Percentiles rank a stretch among this genome's conserved stretches.
Conservation (phyloP, 176 grass and related monocot genomes). For the Carex cristatella region DNA sequence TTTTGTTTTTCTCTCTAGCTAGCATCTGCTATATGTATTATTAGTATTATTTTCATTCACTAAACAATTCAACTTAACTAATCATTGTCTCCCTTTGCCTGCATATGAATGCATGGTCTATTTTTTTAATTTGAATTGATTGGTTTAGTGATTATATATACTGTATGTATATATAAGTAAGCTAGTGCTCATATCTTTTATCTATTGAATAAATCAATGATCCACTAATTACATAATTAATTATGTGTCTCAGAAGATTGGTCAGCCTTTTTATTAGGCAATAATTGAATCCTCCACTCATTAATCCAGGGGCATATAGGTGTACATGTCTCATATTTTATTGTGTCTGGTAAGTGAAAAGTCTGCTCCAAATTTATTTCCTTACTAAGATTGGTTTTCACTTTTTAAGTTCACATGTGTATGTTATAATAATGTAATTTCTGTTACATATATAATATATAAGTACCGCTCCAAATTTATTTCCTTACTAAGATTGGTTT, state of each 20-base stretch:
- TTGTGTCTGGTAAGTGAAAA: background rate
- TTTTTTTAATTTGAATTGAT: background rate
- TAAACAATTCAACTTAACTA: background rate
- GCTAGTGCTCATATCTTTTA: background rate
- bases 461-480: background rate
- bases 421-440: background rate
- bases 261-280: background rate
- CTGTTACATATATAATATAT: background rate
- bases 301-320: background rate
- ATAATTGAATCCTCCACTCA: background rate
- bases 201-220: background rate
- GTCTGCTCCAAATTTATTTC: background rate
- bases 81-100: background rate
- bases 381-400: no score
- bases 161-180: background rate
- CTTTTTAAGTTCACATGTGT: background rate
- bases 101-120: background rate
- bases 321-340: background rate
- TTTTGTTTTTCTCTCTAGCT: background rate
- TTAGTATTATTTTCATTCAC: background rate
- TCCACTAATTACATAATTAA: background rate
- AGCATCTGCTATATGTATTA: background rate
- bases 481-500: no score
- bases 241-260: background rate
- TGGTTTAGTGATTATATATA: background rate